A percentile compares a stretch with the other conserved stretches of the same genome.
Conservation (phyloP, 2,329 filamentous ascomycete genomes). For the Neopestalotiopsis rosae region DNA sequence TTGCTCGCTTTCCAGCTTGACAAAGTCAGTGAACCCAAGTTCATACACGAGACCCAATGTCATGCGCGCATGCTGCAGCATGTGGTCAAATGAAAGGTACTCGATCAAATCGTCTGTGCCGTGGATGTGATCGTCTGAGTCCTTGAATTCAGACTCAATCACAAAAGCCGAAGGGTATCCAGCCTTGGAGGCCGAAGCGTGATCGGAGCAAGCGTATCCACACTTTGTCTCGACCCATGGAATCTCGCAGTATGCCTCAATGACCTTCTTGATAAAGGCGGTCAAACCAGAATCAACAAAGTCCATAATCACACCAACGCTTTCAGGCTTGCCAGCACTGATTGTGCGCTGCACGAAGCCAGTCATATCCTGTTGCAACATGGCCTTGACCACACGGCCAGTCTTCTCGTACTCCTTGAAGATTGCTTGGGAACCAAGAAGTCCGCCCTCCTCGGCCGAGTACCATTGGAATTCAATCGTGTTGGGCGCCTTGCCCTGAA, state of each 20-base stretch:
- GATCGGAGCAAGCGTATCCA: conserved; percentile 82
- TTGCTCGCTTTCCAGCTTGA: conserved; percentile 42
- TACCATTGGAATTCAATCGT: conserved; percentile 96
- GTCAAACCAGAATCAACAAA: conserved; percentile 85
- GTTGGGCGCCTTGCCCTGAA: conserved; percentile 76
- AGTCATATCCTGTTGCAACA: conserved; percentile 99
- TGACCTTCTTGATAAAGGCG: conserved; percentile 86
- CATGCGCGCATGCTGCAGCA: conserved; percentile 88
- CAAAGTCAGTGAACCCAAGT: conserved; percentile 77
- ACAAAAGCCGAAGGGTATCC: conserved; percentile 79
- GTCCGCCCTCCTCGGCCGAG: conserved; percentile 77
- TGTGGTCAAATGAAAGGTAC: conserved; percentile 82
- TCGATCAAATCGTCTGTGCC: conserved; percentile 73
- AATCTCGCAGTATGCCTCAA: conserved; percentile 87
- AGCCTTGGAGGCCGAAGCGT: conserved; percentile 74
- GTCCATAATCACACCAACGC: conserved; percentile 91
- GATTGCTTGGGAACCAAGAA: conserved; percentile 78
- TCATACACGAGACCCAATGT: conserved; percentile 85
- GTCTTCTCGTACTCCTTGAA: conserved; percentile 80
- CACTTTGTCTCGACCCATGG: conserved; percentile 88
- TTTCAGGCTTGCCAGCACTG: conserved; percentile 81
- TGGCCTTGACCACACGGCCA: conserved; percentile 82
- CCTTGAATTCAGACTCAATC: conserved; percentile 74
- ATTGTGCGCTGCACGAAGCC: conserved; percentile 85
- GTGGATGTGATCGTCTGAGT: conserved; percentile 72